Percentiles rank a stretch among this genome's conserved stretches.
Conservation (phyloP, 1,139 yeast species). For the Debaryomyces udenii region DNA sequence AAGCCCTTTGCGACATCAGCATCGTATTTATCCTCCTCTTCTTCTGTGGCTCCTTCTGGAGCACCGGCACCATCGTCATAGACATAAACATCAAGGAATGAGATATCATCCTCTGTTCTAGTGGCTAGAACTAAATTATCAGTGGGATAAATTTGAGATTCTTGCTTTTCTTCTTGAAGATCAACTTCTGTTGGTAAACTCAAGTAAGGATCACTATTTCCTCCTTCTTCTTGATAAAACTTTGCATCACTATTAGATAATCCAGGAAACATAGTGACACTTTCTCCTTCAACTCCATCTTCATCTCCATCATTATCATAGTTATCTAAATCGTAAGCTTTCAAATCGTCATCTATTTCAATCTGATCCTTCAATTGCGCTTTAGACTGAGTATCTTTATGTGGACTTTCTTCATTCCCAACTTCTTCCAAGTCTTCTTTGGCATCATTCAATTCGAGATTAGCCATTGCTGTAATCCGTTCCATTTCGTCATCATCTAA, state of each 20-base stretch:
- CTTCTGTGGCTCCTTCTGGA: constrained; percentile 64
- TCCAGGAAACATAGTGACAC: constrained; percentile 72
- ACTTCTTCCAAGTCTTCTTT: constrained; percentile 56
- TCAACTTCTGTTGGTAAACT: constrained; percentile 73
- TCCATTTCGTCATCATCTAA: constrained; percentile 91
- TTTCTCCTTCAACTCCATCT: constrained; percentile 50
- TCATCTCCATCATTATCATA: constrained; percentile 69
- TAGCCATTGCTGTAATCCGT: constrained; percentile 83
- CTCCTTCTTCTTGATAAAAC: constrained; percentile 57
- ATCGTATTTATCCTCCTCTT: constrained; percentile 62
- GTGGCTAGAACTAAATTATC: constrained; percentile 90
- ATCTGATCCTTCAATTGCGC: constrained; percentile 49
- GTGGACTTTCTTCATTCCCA: constrained; percentile 25
- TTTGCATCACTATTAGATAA: constrained; percentile 55
- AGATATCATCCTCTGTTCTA: constrained; percentile 94
- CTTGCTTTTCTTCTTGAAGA: constrained; percentile 70
- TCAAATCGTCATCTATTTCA: constrained; percentile 79
- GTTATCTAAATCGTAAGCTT: constrained; percentile 83
- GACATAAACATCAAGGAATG: constrained; percentile 88
- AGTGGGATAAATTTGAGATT: constrained; percentile 83
- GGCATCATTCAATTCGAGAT: constrained; percentile 78
- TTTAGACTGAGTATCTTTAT: constrained; percentile 23
- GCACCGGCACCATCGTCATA: constrained; percentile 94
- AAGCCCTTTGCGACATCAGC: constrained; percentile 70
- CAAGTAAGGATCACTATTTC: constrained; percentile 69